phyloP scores from a whole-genome alignment of 768 basidiomycete genomes.

The Pleurotus platypus region DNA sequence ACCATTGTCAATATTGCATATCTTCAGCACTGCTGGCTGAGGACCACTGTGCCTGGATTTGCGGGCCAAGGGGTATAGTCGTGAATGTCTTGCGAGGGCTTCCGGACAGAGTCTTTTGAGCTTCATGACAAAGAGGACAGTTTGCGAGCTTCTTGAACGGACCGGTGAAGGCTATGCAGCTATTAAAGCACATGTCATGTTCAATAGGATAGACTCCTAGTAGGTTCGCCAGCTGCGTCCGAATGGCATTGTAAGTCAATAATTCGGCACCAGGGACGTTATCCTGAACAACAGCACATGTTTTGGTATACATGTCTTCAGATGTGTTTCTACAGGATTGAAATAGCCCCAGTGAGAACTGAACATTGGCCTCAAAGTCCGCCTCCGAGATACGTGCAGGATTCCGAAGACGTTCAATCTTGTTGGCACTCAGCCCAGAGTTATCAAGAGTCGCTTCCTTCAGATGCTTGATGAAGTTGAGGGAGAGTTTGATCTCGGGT shows the following conservation, averaged over 20 bases:
- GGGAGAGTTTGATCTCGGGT: conserved; percentile 8
- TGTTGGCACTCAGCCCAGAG: conserved; percentile 8
- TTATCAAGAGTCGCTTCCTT: conserved; percentile 14
- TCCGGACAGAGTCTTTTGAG: conserved; percentile 21
- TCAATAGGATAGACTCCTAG: conserved; percentile 27
- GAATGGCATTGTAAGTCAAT: conserved; percentile 9
- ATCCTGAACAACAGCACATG: background rate
- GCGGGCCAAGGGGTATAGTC: conserved; percentile 34
- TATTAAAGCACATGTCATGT: conserved; percentile 36
- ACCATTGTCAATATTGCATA: conserved; percentile 18
- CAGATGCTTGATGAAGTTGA: conserved; percentile 12
- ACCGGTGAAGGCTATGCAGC: conserved; percentile 33
- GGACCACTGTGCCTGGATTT: conserved; percentile 29
- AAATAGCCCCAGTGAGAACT: background rate
- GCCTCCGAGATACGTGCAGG: background rate
- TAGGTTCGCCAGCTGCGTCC: conserved; percentile 14
- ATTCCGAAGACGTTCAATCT: conserved; percentile 11
- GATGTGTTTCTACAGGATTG: background rate
- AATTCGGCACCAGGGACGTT: background rate
- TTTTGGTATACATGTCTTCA: background rate
- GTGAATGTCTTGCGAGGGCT: conserved; percentile 22
- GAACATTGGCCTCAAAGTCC: background rate
- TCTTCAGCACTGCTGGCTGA: conserved; percentile 14
- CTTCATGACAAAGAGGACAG: conserved; percentile 24
- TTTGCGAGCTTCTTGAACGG: conserved; percentile 20